A percentile compares a stretch with the other conserved stretches of the same genome.
Evolutionary conservation across 2,329 filamentous ascomycete species (phyloP).

Genomic region (Seiridium cupressi): DNA sequence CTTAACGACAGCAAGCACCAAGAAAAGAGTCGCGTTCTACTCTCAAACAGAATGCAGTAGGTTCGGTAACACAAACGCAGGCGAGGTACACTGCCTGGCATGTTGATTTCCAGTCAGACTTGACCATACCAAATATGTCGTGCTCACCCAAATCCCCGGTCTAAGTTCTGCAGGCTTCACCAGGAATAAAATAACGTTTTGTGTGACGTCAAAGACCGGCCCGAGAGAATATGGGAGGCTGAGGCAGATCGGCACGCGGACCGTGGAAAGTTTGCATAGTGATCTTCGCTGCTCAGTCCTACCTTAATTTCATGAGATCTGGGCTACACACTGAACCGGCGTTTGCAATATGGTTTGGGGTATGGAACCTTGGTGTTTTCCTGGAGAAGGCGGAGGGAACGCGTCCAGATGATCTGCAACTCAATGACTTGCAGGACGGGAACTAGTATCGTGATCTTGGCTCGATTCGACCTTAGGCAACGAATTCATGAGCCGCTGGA

Average conservation of each 20-base stretch:
- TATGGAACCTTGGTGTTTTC: background rate
- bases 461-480: background rate
- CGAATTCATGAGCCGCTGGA: background rate
- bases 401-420: background rate
- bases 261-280: background rate
- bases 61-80: too few relatives aligned
- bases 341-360: background rate
- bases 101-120: too few relatives aligned
- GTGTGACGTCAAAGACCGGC: background rate
- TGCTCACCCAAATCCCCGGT: too few relatives aligned
- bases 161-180: too few relatives aligned
- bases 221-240: background rate
- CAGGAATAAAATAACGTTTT: too few relatives aligned
- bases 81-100: too few relatives aligned
- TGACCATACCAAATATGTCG: too few relatives aligned
- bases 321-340: background rate
- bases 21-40: too few relatives aligned
- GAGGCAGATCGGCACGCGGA: background rate
- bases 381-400: background rate
- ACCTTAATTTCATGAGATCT: background rate
- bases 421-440: conserved; percentile 2
- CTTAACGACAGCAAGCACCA: too few relatives aligned
- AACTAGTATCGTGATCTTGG: conserved; percentile 1
- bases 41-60: too few relatives aligned
- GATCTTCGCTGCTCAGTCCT: background rate